Percentiles rank a stretch among this genome's conserved stretches.
phyloP scores from a whole-genome alignment of 2,329 filamentous ascomycete species.

The Ophiostoma tasmaniense region DNA sequence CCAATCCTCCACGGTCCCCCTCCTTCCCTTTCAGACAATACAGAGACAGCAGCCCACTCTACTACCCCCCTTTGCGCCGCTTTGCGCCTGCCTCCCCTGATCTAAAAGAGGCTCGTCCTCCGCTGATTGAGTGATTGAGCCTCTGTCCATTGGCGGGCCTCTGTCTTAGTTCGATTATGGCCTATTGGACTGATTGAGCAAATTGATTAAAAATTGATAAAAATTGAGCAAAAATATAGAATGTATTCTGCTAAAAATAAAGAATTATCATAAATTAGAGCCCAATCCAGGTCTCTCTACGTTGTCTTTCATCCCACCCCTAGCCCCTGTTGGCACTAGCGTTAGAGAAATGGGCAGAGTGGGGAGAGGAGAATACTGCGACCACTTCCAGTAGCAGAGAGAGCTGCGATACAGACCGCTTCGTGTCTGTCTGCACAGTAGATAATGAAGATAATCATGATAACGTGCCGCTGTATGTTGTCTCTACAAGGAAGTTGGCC shows the following conservation, averaged over 20 bases:
- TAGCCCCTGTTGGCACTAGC: constrained; percentile 1
- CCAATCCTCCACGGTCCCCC: not conserved
- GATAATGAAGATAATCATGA: not conserved
- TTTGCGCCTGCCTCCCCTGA: constrained; percentile 1
- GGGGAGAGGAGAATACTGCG: not conserved
- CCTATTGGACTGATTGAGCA: not conserved
- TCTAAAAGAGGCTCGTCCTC: not conserved
- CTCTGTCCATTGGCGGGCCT: not conserved
- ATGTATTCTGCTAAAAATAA: not conserved
- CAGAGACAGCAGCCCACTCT: not conserved
- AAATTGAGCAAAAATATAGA: not conserved
- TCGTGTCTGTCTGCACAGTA: no score
- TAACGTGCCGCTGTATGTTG: not conserved
- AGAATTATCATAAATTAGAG: not conserved
- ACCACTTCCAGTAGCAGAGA: not conserved
- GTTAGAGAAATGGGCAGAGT: not conserved
- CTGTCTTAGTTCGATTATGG: not conserved
- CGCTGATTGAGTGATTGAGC: not conserved
- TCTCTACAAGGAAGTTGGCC: not conserved
- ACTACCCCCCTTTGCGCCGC: not conserved
- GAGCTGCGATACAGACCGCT: not conserved
- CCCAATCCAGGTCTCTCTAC: not conserved
- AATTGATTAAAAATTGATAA: not conserved
- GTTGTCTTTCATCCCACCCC: constrained; percentile 1
- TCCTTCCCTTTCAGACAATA: not conserved